Base-by-base conservation (phyloP, 768 basidiomycete species). In the Trametopsis cervina region DNA sequence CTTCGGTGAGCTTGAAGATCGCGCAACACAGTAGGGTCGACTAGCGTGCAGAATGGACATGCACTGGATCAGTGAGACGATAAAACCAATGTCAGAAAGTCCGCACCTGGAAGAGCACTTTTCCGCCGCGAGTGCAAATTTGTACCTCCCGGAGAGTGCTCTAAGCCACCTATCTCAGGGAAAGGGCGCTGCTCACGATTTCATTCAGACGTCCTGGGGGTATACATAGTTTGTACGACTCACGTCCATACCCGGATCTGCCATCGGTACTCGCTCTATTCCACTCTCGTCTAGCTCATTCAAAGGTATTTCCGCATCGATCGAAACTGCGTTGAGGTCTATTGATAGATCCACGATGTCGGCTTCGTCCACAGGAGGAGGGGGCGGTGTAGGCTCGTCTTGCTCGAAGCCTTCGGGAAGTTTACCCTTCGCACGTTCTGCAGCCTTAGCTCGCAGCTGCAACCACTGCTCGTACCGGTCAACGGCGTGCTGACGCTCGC, bases 41-140 rank as follows among this genome's bases (percentile, higher is more conserved):
- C 88, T 88, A 65, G 39, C 54, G 29, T 7, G 29, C 60, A 36
- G 25, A 51, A 25, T 48, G 2, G 3, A 20, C 46, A 20, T 35
- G 25, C 35, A 45, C 44, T 42, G 40, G 35, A 24, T 47, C 47
- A 41, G 43, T 25, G 23, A 49, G 18, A 11, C 43, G 50, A 35
- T 48, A 40, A 39, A 48, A 26, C 42, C 29, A 47, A 42, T 40
- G 42, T 37, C 56, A 35, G 54, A 53, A 27, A 45, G 48, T 22
- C 67, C 69, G 60, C 64, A 89, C 89, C 85, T 69, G 92, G 94
- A 52, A 97, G 74, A 40, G 95, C 93, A 59, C 91, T 95, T 74
- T 93, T 96, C 66, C 95, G 78, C 57, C 95, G 82, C 26, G 94
- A 81, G 67, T 99, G 95, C 46, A 92, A 75, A 38, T 83, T 79